phyloP scores from a whole-genome alignment of 768 basidiomycete genomes.

The Kwoniella sp. region DNA sequence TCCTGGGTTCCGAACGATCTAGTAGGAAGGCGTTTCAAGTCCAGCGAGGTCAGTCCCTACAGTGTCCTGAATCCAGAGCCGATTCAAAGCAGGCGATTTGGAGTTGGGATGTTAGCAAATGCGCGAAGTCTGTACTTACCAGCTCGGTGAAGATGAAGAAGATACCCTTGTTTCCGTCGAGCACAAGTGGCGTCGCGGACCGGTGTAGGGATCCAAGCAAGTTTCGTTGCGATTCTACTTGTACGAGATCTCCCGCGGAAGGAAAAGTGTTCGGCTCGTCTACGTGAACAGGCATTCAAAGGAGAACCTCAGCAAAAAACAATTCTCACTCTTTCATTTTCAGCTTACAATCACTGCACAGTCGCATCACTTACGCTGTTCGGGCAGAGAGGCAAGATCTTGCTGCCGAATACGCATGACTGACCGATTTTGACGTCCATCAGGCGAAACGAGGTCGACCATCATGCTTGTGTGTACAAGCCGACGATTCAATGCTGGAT shows the following conservation, averaged over 20 bases:
- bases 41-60: neutral
- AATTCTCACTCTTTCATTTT: no score
- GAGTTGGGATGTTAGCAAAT: neutral
- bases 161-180: constrained; percentile 10
- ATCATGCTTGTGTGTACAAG: constrained; percentile 21
- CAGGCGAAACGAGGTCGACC: constrained; percentile 21
- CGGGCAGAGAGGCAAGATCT: neutral
- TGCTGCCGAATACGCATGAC: constrained; percentile 11
- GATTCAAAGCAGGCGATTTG: neutral
- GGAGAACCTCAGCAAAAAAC: no score
- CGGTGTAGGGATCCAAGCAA: constrained; percentile 16
- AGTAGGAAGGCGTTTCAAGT: neutral
- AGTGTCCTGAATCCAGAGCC: neutral
- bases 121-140: constrained; percentile 17
- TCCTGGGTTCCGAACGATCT: constrained; percentile 20
- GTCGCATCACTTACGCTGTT: constrained; percentile 5
- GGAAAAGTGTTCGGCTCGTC: neutral
- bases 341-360: no score
- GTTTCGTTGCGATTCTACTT: constrained; percentile 15
- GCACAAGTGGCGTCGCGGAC: constrained; percentile 1
- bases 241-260: neutral
- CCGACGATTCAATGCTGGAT: constrained; percentile 8
- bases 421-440: constrained; percentile 9
- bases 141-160: constrained; percentile 25
- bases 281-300: no score